Conservation (phyloP, 768 basidiomycete genomes). For the Dentipellis sp. region DNA sequence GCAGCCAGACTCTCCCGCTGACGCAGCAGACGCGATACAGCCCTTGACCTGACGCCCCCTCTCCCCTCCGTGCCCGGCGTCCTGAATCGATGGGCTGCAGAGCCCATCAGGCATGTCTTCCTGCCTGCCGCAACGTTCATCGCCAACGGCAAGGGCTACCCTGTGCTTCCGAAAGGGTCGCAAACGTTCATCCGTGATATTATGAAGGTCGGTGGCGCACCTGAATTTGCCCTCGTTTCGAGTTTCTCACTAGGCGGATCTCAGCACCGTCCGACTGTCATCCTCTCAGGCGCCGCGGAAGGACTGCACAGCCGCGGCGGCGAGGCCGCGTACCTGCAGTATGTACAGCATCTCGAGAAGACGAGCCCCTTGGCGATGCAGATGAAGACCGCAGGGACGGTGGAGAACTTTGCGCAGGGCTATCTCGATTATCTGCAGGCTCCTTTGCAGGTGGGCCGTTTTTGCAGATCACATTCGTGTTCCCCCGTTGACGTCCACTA, state of each 20-base stretch:
- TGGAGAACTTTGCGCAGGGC: constrained; percentile 84
- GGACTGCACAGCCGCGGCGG: constrained; percentile 74
- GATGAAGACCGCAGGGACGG: constrained; percentile 55
- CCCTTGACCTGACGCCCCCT: constrained; percentile 85
- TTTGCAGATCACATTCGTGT: constrained; percentile 1
- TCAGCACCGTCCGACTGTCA: constrained; percentile 79
- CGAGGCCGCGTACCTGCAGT: constrained; percentile 83
- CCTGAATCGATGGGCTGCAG: constrained; percentile 84
- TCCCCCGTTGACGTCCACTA: constrained; percentile 21
- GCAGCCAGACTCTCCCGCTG: constrained; percentile 1
- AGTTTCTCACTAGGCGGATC: constrained; percentile 1
- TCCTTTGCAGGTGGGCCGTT: constrained; percentile 66
- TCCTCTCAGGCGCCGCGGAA: constrained; percentile 61
- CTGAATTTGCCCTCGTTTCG: background rate
- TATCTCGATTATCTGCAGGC: constrained; percentile 96
- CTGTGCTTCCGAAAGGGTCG: constrained; percentile 88
- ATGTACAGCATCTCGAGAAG: constrained; percentile 75
- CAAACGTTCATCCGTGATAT: constrained; percentile 86
- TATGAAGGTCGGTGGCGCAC: constrained; percentile 56
- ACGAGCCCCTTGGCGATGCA: constrained; percentile 63
- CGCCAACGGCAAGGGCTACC: constrained; percentile 93
- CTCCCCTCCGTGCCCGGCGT: constrained; percentile 71
- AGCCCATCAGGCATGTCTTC: constrained; percentile 84
- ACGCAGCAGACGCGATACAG: constrained; percentile 33
- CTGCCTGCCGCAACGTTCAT: constrained; percentile 89